phyloP scores from a whole-genome alignment of 2,329 filamentous ascomycete genomes.

The Harringtonia aguacate region DNA sequence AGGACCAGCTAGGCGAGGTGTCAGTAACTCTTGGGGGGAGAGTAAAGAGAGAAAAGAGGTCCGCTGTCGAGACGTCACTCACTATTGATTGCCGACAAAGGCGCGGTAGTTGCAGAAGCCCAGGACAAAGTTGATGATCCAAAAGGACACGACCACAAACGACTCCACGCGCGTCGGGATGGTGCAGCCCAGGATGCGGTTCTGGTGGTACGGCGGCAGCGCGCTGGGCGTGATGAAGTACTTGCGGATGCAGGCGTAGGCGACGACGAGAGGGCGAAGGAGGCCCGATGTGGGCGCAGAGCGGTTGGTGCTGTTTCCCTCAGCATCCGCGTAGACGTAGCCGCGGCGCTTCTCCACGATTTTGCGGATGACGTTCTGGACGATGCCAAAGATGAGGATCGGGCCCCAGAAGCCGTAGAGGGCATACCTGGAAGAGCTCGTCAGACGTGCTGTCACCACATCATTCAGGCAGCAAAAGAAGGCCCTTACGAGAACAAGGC shows the following conservation, averaged over 20 bases:
- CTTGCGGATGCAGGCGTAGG: conserved; percentile 5
- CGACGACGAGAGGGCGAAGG: neutral
- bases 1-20: neutral
- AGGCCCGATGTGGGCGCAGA: neutral
- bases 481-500: conserved; percentile 6
- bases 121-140: conserved; percentile 9
- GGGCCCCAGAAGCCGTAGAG: conserved; percentile 10
- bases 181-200: conserved; percentile 11
- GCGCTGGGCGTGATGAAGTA: conserved; percentile 8
- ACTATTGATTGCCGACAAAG: neutral
- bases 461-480: neutral
- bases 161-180: conserved; percentile 12
- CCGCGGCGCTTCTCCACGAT: conserved; percentile 4
- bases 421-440: conserved; percentile 3
- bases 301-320: neutral
- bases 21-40: neutral
- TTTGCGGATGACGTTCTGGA: conserved; percentile 5
- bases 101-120: neutral
- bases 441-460: too few species aligned
- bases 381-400: conserved; percentile 9
- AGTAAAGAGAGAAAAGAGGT: too few species aligned
- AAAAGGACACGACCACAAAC: conserved; percentile 10
- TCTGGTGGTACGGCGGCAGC: conserved; percentile 8
- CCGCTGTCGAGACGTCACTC: neutral
- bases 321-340: conserved; percentile 6